Conservation (phyloP, 2,329 filamentous ascomycete genomes). For the Diaporthe ilicicola region DNA sequence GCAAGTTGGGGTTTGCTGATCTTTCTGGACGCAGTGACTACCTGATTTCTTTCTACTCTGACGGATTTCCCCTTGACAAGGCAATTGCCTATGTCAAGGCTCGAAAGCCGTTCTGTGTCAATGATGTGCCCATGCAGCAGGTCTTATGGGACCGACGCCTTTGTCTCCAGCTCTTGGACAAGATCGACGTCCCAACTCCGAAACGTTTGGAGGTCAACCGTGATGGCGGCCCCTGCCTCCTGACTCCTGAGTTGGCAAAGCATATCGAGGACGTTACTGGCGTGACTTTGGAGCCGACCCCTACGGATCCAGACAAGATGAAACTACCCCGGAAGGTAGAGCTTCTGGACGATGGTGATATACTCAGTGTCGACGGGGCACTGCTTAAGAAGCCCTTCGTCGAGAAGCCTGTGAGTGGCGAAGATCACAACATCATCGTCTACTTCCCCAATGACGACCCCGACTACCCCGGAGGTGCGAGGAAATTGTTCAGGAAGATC, state of each 20-base stretch:
- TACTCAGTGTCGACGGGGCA: slow-evolving; percentile 85
- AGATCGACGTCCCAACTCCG: slow-evolving; percentile 89
- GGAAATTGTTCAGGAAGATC: slow-evolving; percentile 94
- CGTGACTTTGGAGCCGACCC: slow-evolving; percentile 74
- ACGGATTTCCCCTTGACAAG: slow-evolving; percentile 96
- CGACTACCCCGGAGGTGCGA: slow-evolving; percentile 74
- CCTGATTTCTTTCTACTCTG: slow-evolving; percentile 97
- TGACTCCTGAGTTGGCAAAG: slow-evolving; percentile 81
- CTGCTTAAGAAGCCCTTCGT: slow-evolving; percentile 92
- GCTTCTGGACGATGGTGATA: slow-evolving; percentile 89
- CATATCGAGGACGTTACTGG: slow-evolving; percentile 84
- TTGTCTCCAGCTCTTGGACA: slow-evolving; percentile 87
- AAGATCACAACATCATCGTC: slow-evolving; percentile 98
- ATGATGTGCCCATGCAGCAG: slow-evolving; percentile 97
- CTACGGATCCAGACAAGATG: slow-evolving; percentile 69
- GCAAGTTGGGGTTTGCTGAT: slow-evolving; percentile 35
- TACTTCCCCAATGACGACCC: slow-evolving; percentile 91
- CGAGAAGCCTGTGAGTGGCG: slow-evolving; percentile 97
- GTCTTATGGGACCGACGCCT: slow-evolving; percentile 94
- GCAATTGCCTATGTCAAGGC: slow-evolving; percentile 95
- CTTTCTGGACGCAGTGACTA: slow-evolving; percentile 71
- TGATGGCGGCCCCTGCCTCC: slow-evolving; percentile 84
- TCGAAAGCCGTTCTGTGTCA: slow-evolving; percentile 95
- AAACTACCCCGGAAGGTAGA: slow-evolving; percentile 73
- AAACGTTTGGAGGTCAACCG: slow-evolving; percentile 89